A percentile compares a stretch with the other conserved stretches of the same genome.
Conservation (phyloP, 2,329 filamentous ascomycete genomes). For the Fusarium verrucosum region DNA sequence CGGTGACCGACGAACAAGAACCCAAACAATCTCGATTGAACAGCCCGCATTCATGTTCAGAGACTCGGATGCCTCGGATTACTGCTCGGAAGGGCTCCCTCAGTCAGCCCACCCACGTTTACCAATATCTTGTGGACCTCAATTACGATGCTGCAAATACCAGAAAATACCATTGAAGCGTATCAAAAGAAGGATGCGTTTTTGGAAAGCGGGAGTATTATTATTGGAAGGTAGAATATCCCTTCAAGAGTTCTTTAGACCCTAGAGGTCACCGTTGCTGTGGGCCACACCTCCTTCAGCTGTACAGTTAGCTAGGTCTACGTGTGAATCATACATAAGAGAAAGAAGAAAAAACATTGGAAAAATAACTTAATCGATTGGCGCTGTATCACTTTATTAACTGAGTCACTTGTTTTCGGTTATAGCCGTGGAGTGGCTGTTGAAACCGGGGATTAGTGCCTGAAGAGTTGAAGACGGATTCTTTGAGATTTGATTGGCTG, state of each 20-base stretch:
- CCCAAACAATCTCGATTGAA: background rate
- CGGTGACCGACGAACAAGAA: constrained; percentile 39
- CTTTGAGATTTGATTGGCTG: constrained; percentile 6
- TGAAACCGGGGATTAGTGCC: background rate
- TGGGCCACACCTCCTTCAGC: background rate
- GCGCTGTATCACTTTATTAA: background rate
- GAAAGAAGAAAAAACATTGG: background rate
- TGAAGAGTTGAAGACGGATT: constrained; percentile 4
- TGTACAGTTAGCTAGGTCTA: background rate
- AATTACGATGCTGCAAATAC: background rate
- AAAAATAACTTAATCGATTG: background rate
- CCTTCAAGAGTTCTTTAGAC: constrained; percentile 1
- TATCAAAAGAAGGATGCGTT: background rate
- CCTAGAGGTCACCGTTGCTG: constrained; percentile 19
- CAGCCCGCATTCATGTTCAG: background rate
- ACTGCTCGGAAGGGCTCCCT: background rate
- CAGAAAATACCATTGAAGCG: background rate
- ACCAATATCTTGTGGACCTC: background rate
- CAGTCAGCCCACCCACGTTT: background rate
- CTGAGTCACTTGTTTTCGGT: background rate
- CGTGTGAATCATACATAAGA: background rate
- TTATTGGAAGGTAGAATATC: background rate
- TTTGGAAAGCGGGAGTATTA: background rate
- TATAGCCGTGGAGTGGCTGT: background rate
- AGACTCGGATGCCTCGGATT: background rate